Evolutionary conservation across 148 eudicot genomes (phyloP), one percentile per base, ranked within the genome.

Genomic region (Rhododendron henanense): DNA sequence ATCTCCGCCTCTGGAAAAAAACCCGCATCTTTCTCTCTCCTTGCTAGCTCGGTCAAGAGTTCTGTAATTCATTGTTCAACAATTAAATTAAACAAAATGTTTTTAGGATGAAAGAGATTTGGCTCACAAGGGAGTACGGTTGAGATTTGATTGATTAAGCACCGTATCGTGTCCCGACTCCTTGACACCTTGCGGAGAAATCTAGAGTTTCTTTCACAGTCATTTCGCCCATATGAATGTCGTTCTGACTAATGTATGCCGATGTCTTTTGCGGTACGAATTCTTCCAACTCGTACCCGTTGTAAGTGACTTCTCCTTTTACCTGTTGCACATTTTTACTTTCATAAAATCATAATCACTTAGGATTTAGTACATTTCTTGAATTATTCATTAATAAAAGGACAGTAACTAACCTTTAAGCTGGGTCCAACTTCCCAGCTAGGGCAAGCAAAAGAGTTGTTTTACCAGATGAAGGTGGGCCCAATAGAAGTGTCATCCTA

Each of bases 381-480:
- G n/a, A 23, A n/a, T 65, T n/a, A 19, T 9, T 9, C 11, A n/a
- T 65, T n/a, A 1, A 25, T 25, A 67, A 67, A 67, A 25, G 74
- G 33, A 67, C 8, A 1, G n/a, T 77, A 45, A 77, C 57, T 15
- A 51, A 95, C 99, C 96, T 95, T 90, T 35, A 97, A 87, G 83
- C 93, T 6, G 93, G 88, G 87, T 97, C 98, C 85, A 97, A 84
- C 83, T 94, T 94, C 63, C 98, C 98, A 67, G 99, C 99, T 33
- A 97, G 90, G 63, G 99, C 98, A 85, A 97, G 85, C 90, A 97
- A 89, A 57, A 97, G 98, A 79, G 97, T 92, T 47, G 99, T 97
- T 88, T 97, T 96, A 81, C 99, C 99, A 0, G 98, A 97, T 11
- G 99, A 97, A 1, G 99, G 98, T 74, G 99, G 98, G 5, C 98